Percentiles rank a stretch among this genome's conserved stretches.
Evolutionary conservation across 108 stramenopile genomes (phyloP).

Genomic region (Skeletonema grethae): DNA sequence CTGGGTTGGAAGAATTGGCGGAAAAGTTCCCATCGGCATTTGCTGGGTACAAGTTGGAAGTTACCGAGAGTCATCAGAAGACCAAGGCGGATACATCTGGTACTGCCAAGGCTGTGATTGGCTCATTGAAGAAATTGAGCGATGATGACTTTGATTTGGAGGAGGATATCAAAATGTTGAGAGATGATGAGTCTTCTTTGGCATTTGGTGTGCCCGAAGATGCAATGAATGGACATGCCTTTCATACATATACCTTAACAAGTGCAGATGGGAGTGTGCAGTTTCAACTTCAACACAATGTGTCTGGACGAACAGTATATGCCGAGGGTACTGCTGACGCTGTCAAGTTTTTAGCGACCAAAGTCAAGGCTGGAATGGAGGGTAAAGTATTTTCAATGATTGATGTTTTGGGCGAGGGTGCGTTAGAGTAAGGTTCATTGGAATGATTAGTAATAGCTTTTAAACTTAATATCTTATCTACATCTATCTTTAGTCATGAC

Average conservation of each 20-base stretch:
- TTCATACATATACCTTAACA: constrained; percentile 95
- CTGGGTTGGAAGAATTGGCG: constrained; percentile 91
- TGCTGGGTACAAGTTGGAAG: constrained; percentile 90
- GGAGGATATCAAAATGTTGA: constrained; percentile 91
- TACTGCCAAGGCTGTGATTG: constrained; percentile 96
- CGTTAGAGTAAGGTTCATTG: constrained; percentile 60
- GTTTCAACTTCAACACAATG: constrained; percentile 98
- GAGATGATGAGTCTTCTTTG: constrained; percentile 79
- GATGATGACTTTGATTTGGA: constrained; percentile 74
- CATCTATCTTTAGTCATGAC: no score
- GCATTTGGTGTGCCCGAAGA: constrained; percentile 95
- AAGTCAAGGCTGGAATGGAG: constrained; percentile 64
- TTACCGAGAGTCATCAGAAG: constrained; percentile 95
- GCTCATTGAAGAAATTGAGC: constrained; percentile 72
- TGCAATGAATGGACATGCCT: constrained; percentile 94
- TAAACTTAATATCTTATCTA: no score
- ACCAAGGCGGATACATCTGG: constrained; percentile 98
- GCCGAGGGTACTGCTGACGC: constrained; percentile 99
- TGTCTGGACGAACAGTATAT: constrained; percentile 94
- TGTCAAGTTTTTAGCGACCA: constrained; percentile 89
- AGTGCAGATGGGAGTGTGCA: constrained; percentile 90
- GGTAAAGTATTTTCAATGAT: constrained; percentile 89
- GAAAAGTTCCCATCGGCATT: constrained; percentile 91
- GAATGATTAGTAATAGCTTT: not conserved
- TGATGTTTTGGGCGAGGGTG: constrained; percentile 85